Evolutionary conservation across 108 stramenopile genomes (phyloP).

Genomic region (Nitzschia inconspicua): DNA sequence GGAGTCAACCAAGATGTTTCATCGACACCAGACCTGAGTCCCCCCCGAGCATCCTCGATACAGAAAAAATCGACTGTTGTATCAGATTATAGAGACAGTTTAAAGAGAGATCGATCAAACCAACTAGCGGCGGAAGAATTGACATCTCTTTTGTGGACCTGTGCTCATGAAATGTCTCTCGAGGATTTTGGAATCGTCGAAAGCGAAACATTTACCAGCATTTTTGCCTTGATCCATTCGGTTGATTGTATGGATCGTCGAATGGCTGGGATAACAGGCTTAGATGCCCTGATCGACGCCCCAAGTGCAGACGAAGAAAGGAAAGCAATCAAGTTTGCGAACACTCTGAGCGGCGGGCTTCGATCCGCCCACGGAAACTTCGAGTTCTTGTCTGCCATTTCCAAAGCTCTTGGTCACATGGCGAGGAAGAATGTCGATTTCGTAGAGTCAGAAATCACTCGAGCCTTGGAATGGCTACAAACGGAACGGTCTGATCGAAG

Average conservation of each 20-base stretch:
- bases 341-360: constrained; percentile 76
- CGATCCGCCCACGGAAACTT: constrained; percentile 64
- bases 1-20: too few species aligned
- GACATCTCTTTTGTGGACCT: constrained; percentile 64
- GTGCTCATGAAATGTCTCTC: constrained; percentile 81
- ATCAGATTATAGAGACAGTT: constrained; percentile 49
- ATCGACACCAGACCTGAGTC: neutral
- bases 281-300: constrained; percentile 77
- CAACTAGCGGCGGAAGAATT: constrained; percentile 67
- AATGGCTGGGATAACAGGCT: constrained; percentile 78
- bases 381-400: constrained; percentile 78
- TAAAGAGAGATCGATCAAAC: constrained; percentile 60
- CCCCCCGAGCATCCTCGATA: neutral
- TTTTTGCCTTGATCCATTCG: constrained; percentile 79
- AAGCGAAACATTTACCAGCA: constrained; percentile 65
- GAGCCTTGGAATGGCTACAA: constrained; percentile 92
- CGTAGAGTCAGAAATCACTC: constrained; percentile 89
- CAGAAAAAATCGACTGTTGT: neutral
- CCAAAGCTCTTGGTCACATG: constrained; percentile 90
- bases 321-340: constrained; percentile 91
- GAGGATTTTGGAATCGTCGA: constrained; percentile 80
- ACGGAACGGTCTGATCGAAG: constrained; percentile 73
- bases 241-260: constrained; percentile 38
- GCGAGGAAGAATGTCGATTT: constrained; percentile 84
- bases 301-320: constrained; percentile 86